These are phyloP conservation scores for Clavariopsis aquatica DNA, from an alignment of 495 filamentous ascomycete species.

Conservation along the genomic window DNA sequence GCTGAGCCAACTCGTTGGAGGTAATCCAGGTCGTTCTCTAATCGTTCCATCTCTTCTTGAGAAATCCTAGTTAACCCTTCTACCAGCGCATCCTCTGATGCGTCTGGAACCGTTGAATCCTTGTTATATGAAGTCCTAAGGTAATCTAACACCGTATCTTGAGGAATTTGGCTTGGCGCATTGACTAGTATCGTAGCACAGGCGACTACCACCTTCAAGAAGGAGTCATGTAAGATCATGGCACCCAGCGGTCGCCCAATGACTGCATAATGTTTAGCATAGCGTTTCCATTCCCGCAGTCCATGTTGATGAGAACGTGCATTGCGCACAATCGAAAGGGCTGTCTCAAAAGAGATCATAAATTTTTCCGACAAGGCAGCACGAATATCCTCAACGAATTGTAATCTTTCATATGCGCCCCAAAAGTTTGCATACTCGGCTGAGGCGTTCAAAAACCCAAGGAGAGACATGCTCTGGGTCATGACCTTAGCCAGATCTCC, in stretches of 20 bases:
- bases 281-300: constrained; percentile 77
- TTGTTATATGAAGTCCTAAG: constrained; percentile 56
- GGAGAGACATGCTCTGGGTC: constrained; percentile 73
- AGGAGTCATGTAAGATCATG: constrained; percentile 85
- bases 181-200: constrained; percentile 71
- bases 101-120: constrained; percentile 4
- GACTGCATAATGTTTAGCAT: constrained; percentile 76
- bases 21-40: constrained; percentile 91
- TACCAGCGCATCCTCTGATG: constrained; percentile 48
- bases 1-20: constrained; percentile 72
- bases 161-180: constrained; percentile 58
- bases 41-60: constrained; percentile 74
- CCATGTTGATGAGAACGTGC: constrained; percentile 51
- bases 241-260: constrained; percentile 80
- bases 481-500: constrained; percentile 62
- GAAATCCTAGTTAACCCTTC: constrained; percentile 74
- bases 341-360: constrained; percentile 78
- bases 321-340: constrained; percentile 81
- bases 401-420: constrained; percentile 67
- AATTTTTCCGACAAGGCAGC: constrained; percentile 78
- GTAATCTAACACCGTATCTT: constrained; percentile 71
- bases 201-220: constrained; percentile 79
- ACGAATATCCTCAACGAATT: constrained; percentile 67
- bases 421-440: constrained; percentile 77
- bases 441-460: constrained; percentile 84